Base-by-base conservation (phyloP, 345 rosid genomes). In the Rubroshorea leprosula region DNA sequence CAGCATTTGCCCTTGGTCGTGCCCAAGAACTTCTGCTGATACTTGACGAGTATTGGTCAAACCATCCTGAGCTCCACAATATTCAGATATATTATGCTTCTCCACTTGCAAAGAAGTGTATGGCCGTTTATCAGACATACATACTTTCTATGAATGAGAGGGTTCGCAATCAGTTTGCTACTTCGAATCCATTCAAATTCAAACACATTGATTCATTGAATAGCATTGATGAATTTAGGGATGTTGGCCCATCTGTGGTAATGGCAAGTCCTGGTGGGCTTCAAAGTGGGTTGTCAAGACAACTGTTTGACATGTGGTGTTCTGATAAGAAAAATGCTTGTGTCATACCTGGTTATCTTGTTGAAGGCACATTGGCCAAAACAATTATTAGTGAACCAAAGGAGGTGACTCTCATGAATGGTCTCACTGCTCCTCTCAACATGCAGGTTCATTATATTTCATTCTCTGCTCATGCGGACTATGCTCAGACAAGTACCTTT, bases 191-290 rank as follows among this genome's bases (percentile, higher is more conserved):
- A 10, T 92, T 92, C 66, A 83, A 86, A 63, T 92, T 92, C 80
- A 92, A 92, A 77, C 87, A 86, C 67, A 89, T 92, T 54, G 83
- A 86, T 6, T 76, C 90, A 0, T 72, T 92, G 23, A 89, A 83
- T 65, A 89, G 93, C 78, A 92, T 86, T 0, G 98, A 92, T 19
- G 89, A 84, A 61, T 89, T 92, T 60, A 72, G 70, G 53, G 98
- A 89, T 56, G 87, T 89, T 0, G 96, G 98, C 16, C 95, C 98
- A 26, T 89, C 82, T 3, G 96, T 92, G 58, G 96, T 89, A 31
- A 86, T 92, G 98, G 98, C 98, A 43, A 92, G 83, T 70, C 98
- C 96, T 5, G 69, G 95, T 51, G 86, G 93, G 50, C 89, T 92
- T 60, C 96, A 92, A 63, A 92, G 98, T 23, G 98, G 96, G 44